Evolutionary conservation across 805 yeast species (phyloP).

Genomic region (Cyberlindnera nakhonratchasimensis): DNA sequence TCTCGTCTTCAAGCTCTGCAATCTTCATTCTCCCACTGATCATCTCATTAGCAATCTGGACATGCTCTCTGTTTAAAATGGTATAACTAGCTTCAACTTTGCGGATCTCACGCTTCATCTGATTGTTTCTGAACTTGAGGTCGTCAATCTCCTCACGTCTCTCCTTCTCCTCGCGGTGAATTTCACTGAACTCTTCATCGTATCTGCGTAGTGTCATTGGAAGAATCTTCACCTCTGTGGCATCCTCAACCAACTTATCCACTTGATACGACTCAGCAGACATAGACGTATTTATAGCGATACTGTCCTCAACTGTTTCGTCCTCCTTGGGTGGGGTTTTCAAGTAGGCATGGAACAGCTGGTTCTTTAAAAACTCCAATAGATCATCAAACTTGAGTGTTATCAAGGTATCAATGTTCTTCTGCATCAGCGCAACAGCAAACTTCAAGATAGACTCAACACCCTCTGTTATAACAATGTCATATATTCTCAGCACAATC

Average conservation of each 20-base stretch:
- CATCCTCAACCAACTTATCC: slow-evolving; percentile 72
- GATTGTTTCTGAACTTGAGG: slow-evolving; percentile 63
- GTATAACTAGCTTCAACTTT: slow-evolving; percentile 68
- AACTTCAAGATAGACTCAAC: slow-evolving; percentile 80
- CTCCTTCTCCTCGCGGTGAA: slow-evolving; percentile 69
- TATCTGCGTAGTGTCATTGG: slow-evolving; percentile 73
- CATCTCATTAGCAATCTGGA: slow-evolving; percentile 82
- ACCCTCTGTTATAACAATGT: slow-evolving; percentile 88
- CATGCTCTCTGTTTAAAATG: slow-evolving; percentile 74
- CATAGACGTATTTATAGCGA: slow-evolving; percentile 13
- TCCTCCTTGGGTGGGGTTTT: slow-evolving; percentile 20
- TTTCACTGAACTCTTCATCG: slow-evolving; percentile 68
- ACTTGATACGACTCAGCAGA: slow-evolving; percentile 49
- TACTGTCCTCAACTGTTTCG: slow-evolving; percentile 32
- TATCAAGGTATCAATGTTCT: slow-evolving; percentile 58
- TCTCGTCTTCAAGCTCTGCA: slow-evolving; percentile 75
- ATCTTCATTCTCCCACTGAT: slow-evolving; percentile 71
- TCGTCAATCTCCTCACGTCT: slow-evolving; percentile 66
- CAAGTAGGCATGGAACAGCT: slow-evolving; percentile 68
- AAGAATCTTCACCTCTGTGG: slow-evolving; percentile 66
- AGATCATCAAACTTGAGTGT: slow-evolving; percentile 71
- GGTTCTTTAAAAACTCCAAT: slow-evolving; percentile 73
- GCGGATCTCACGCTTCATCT: slow-evolving; percentile 67
- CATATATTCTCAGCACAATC: slow-evolving; percentile 83
- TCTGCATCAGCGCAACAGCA: slow-evolving; percentile 74